These are phyloP conservation scores for Blastobotrys parvus DNA, from an alignment of 805 yeast species.

Conservation along the genomic window DNA sequence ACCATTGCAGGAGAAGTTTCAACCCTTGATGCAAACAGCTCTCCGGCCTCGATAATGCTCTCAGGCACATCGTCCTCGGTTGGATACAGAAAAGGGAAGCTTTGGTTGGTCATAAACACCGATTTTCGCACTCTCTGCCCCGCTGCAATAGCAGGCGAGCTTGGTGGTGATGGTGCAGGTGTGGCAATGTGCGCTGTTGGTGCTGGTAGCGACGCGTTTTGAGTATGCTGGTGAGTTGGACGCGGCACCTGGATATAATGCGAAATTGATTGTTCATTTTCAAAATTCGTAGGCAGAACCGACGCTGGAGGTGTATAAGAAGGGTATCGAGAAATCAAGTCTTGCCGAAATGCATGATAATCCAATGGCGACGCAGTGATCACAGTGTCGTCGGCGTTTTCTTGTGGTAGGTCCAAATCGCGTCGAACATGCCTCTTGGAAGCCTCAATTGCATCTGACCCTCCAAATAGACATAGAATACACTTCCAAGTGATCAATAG, in stretches of 20 bases:
- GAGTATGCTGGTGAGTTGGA: constrained; percentile 37
- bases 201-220: constrained; percentile 40
- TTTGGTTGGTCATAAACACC: constrained; percentile 55
- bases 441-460: constrained; percentile 28
- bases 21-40: constrained; percentile 52
- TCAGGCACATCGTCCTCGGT: constrained; percentile 47
- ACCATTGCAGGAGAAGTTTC: constrained; percentile 58
- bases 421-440: background rate
- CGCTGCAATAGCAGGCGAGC: constrained; percentile 36
- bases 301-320: constrained; percentile 47
- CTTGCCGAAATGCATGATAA: constrained; percentile 71
- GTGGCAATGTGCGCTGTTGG: constrained; percentile 69
- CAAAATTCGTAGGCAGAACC: constrained; percentile 37
- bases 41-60: constrained; percentile 74
- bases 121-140: constrained; percentile 26
- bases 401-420: too few relatives aligned
- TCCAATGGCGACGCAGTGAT: constrained; percentile 71
- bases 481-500: constrained; percentile 46
- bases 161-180: constrained; percentile 79
- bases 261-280: constrained; percentile 46
- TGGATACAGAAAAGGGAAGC: constrained; percentile 62
- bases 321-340: constrained; percentile 68
- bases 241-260: constrained; percentile 53
- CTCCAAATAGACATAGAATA: constrained; percentile 53
- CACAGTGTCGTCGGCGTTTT: constrained; percentile 16